Percentiles rank a stretch among this genome's conserved stretches.
Conservation (phyloP, 2,329 filamentous ascomycete genomes). For the Colletotrichum siamense region DNA sequence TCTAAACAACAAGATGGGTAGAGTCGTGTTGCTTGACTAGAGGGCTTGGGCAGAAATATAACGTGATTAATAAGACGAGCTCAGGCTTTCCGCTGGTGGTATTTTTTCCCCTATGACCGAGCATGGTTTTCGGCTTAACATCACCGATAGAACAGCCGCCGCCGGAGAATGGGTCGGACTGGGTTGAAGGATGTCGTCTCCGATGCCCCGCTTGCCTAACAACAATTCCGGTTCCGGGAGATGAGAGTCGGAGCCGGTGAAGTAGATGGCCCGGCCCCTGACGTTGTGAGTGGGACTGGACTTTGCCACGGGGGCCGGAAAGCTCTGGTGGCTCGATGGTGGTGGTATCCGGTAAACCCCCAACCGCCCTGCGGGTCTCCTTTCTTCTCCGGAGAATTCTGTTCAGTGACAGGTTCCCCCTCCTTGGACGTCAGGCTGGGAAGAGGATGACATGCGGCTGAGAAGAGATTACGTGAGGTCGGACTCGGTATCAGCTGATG, state of each 20-base stretch:
- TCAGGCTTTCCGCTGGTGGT: no score
- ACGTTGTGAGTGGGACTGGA: background rate
- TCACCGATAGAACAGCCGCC: background rate
- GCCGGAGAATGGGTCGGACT: background rate
- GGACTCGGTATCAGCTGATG: background rate
- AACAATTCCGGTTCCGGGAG: background rate
- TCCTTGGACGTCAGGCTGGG: background rate
- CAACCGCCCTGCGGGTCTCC: background rate
- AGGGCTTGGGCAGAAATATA: background rate
- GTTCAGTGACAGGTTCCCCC: background rate
- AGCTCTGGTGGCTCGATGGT: background rate
- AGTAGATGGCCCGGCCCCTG: background rate
- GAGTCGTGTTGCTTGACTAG: rapidly evolving
- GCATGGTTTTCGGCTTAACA: background rate
- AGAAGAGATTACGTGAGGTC: background rate
- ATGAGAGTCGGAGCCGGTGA: background rate
- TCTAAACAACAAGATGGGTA: background rate
- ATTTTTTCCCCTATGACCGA: background rate
- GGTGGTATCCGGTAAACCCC: background rate
- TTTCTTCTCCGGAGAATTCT: background rate
- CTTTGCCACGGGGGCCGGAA: background rate
- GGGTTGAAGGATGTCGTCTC: background rate
- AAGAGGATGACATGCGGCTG: background rate
- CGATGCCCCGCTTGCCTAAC: background rate
- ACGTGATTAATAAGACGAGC: background rate